phyloP scores from a whole-genome alignment of 1,284 basidiomycete species.

The Melanopsichium pennsylvanicum region DNA sequence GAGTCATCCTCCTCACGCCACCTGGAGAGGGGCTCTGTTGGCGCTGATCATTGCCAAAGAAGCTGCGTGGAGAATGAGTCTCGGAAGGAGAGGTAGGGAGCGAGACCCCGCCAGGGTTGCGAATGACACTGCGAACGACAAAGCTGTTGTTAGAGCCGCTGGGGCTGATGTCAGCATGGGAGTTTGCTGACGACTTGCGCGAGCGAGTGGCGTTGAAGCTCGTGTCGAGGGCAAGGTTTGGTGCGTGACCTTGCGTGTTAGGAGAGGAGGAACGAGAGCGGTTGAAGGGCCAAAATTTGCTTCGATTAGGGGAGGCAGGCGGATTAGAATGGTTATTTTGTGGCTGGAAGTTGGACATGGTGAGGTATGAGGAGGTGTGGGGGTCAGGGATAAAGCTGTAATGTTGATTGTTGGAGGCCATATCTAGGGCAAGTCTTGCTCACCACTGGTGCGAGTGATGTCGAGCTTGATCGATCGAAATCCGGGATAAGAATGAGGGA shows the following conservation, averaged over 20 bases:
- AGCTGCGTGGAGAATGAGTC: conserved; percentile 2
- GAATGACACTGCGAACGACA: conserved; percentile 54
- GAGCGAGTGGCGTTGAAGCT: conserved; percentile 22
- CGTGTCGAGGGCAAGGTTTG: conserved; percentile 16
- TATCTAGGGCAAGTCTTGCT: too few relatives aligned
- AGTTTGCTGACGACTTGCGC: conserved; percentile 29
- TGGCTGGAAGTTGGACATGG: conserved; percentile 19
- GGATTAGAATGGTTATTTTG: conserved; percentile 15
- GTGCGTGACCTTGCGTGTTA: conserved; percentile 20
- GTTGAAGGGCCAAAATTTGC: conserved; percentile 48
- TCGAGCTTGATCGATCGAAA: not conserved
- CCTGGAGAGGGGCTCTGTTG: conserved; percentile 18
- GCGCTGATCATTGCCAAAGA: not conserved
- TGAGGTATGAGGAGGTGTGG: conserved; percentile 22
- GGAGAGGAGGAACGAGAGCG: conserved; percentile 46
- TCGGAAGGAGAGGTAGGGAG: conserved; percentile 27
- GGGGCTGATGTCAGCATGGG: conserved; percentile 17
- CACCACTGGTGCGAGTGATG: not conserved
- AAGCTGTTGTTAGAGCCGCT: conserved; percentile 34
- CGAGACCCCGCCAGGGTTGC: conserved; percentile 53
- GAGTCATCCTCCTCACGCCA: conserved; percentile 19
- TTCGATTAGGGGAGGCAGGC: conserved; percentile 16
- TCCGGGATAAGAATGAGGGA: not conserved
- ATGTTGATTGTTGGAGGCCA: conserved; percentile 13
- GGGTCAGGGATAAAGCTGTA: conserved; percentile 32